Percentiles rank a stretch among this genome's conserved stretches.
Conservation (phyloP, 805 yeast species). For the Wickerhamomyces canadensis region DNA sequence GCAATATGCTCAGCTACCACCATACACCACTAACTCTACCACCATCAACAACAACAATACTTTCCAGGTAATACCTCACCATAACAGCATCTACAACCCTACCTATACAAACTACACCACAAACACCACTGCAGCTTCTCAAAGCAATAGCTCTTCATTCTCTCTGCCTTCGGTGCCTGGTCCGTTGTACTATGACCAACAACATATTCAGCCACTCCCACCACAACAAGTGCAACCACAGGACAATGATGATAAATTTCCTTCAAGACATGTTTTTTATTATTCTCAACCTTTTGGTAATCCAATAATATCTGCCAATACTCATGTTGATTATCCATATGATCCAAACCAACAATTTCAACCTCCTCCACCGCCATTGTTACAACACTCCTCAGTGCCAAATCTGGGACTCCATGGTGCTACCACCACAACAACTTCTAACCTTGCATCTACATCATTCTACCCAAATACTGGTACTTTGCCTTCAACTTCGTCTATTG, state of each 20-base stretch:
- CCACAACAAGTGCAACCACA: slow-evolving; percentile 5
- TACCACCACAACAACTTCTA: neutral
- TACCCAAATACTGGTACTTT: neutral
- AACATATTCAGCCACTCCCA: slow-evolving; percentile 2
- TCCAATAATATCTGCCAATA: too few relatives aligned
- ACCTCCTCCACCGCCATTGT: slow-evolving; percentile 2
- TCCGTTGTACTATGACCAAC: neutral
- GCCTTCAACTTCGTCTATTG: too few relatives aligned
- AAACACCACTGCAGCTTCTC: slow-evolving; percentile 2
- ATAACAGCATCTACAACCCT: neutral
- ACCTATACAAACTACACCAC: slow-evolving; percentile 2
- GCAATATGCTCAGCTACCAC: too few relatives aligned
- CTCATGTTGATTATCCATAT: neutral
- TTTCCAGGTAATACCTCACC: neutral
- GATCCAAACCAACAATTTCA: neutral
- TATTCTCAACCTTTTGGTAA: neutral
- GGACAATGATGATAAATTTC: slow-evolving; percentile 1
- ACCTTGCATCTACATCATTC: neutral
- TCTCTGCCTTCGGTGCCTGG: slow-evolving; percentile 11
- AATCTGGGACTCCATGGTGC: slow-evolving; percentile 1
- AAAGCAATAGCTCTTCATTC: slow-evolving; percentile 2
- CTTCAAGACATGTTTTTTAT: slow-evolving; percentile 1
- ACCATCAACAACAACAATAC: slow-evolving; percentile 1
- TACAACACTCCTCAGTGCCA: slow-evolving; percentile 5
- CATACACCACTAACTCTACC: too few relatives aligned